Evolutionary conservation across 805 yeast species (phyloP), one percentile per base, ranked within the genome.

Genomic region (Barnettozyma californica): DNA sequence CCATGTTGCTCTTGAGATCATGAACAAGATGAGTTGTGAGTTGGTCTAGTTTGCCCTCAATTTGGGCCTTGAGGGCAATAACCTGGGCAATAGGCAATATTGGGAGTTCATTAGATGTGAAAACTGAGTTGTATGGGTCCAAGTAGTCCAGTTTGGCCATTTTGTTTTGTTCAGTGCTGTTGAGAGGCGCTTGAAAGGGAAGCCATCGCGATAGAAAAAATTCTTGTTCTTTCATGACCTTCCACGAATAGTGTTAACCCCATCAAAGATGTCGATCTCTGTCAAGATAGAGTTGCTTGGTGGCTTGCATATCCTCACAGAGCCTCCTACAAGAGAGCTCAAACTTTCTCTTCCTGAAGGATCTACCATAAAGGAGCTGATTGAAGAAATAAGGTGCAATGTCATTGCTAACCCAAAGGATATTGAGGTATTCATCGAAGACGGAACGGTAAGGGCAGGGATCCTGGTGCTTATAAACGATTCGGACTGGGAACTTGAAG

Each of bases 401-500:
- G 72, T 86, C 64, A 76, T 86, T 29, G 70, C 72, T 25, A 80
- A 84, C 52, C 71, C 78, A 31, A 79, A 78, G 50, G 90, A 85
- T 60, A 69, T 76, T 26, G 84, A 80, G 4, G 84, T 90, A 11
- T 90, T 92, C 60, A 73, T 91, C 7, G 94, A 87, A 58, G 91
- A 87, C 56, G 95, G 73, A 10, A 77, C 83, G 1, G 81, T 89
- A 13, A 80, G 98, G 44, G 96, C 98, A 0, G 99, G 99, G 2
- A 88, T 92, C 42, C 70, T 92, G 52, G 96, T 94, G 9, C 74
- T 92, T 48, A 85, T 92, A 53, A 92, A 92, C 61, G 98, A 92
- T 63, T 82, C 95, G 0, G 99, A 92, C 68, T 92, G 98, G 98
- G 99, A 92, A 61, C 68, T 92, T 13, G 95, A 90, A 64, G 98